Base-by-base conservation (phyloP, 345 rosid species). In the Pelargonium nanum region DNA sequence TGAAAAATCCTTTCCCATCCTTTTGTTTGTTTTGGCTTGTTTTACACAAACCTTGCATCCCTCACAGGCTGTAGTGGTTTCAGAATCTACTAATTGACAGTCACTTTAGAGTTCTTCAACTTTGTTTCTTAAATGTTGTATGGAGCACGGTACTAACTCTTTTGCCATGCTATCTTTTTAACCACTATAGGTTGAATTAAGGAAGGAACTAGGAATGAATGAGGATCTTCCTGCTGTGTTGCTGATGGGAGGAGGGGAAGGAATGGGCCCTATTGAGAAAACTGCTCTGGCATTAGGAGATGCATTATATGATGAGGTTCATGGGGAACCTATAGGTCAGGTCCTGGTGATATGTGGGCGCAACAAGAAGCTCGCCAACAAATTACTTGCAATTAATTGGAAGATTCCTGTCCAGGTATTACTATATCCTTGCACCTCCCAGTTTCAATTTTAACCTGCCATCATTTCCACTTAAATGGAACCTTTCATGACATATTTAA, bases 241-340 rank as follows among this genome's bases (percentile, higher is more conserved):
- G 70, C 72, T 94, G 65, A 94, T 90, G 99, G 99, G 99, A 15
- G 99, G 99, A 77, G 99, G 97, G 63, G 99, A 94, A 81, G 99
- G 99, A 55, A 94, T 94, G 99, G 99, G 97, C 7, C 99, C 99
- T 12, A 90, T 94, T 23, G 99, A 94, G 80, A 84, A 87, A 66
- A 90, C 97, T 65, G 96, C 99, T 44, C 74, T 77, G 56, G 97
- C 92, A 30, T 91, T 94, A 52, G 93, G 80, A 34, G 72, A 86
- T 74, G 83, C 91, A 19, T 78, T 94, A 68, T 88, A 83, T 71
- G 82, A 94, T 60, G 89, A 90, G 74, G 75, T 69, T 68, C 84
- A 80, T 58, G 93, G 88, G 54, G 85, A 81, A 70, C 87, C 97
- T 63, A 77, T 70, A 15, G 99, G 97, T 59, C 99, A 94, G 76